Evolutionary conservation across 78 protist genomes (phyloP).

Genomic region (Speleostelium caveatum): DNA sequence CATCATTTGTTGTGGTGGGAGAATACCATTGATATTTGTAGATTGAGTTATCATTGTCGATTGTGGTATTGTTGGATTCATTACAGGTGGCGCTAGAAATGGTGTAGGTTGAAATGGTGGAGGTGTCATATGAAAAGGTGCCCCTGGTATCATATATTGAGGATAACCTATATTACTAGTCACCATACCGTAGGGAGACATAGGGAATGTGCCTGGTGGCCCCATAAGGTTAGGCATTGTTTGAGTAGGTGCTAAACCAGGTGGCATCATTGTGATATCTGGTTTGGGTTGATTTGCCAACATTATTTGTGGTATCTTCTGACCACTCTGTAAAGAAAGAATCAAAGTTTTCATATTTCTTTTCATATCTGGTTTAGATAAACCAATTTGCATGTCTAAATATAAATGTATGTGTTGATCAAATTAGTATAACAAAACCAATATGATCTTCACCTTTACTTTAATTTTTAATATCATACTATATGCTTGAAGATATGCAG

Average conservation of each 20-base stretch:
- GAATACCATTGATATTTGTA: not conserved
- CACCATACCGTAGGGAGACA: too few relatives aligned
- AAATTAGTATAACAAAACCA: not conserved
- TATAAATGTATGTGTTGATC: not conserved
- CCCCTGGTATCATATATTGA: too few relatives aligned
- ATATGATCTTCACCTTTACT: not conserved
- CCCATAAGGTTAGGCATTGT: too few relatives aligned
- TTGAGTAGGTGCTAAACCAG: too few relatives aligned
- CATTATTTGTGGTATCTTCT: slow-evolving; percentile 14
- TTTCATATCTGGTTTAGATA: slow-evolving; percentile 75
- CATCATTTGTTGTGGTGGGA: not conserved
- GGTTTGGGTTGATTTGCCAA: too few relatives aligned
- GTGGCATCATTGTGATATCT: too few relatives aligned
- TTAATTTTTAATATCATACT: slow-evolving; percentile 6
- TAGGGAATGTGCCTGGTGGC: too few relatives aligned
- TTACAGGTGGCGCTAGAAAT: not conserved
- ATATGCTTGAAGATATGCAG: slow-evolving; percentile 21
- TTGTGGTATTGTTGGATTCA: not conserved
- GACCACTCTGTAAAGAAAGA: slow-evolving; percentile 42
- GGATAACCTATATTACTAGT: too few relatives aligned
- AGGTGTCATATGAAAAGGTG: not conserved
- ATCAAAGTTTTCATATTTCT: slow-evolving; percentile 63
- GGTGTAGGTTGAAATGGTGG: not conserved
- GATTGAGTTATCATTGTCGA: not conserved
- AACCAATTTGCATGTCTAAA: slow-evolving; percentile 34